Evolutionary conservation across 441 rosid species (phyloP).

Genomic region (Adansonia grandidieri): DNA sequence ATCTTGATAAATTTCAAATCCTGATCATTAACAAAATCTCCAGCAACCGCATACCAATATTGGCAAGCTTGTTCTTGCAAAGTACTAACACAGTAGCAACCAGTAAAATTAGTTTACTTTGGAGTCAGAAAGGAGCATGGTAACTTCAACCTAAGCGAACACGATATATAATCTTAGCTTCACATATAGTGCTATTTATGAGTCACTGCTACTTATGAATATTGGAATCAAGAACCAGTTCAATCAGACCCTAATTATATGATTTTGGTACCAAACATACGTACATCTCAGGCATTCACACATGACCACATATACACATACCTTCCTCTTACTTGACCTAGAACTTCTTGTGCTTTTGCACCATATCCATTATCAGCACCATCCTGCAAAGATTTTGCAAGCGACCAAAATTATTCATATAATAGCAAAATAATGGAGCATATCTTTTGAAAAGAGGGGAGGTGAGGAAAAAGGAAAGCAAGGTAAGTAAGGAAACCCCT

Average conservation of each 20-base stretch:
- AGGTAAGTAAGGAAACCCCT: neutral
- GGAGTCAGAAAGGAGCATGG: neutral
- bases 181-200: neutral
- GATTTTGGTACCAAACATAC: neutral
- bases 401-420: neutral
- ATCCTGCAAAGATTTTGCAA: conserved; percentile 43
- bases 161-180: neutral
- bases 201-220: neutral
- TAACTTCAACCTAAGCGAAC: neutral
- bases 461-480: neutral
- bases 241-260: neutral
- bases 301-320: conserved; percentile 29
- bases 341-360: conserved; percentile 92
- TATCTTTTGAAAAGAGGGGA: neutral
- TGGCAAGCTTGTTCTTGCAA: neutral
- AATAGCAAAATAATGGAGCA: neutral
- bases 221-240: neutral
- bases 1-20: neutral
- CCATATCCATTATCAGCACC: conserved; percentile 93
- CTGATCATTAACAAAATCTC: neutral
- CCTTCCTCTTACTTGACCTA: conserved; percentile 97
- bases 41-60: neutral
- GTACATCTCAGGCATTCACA: neutral
- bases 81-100: neutral
- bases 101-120: neutral